Conservation (phyloP, 495 filamentous ascomycete species). For the Podospora didyma region DNA sequence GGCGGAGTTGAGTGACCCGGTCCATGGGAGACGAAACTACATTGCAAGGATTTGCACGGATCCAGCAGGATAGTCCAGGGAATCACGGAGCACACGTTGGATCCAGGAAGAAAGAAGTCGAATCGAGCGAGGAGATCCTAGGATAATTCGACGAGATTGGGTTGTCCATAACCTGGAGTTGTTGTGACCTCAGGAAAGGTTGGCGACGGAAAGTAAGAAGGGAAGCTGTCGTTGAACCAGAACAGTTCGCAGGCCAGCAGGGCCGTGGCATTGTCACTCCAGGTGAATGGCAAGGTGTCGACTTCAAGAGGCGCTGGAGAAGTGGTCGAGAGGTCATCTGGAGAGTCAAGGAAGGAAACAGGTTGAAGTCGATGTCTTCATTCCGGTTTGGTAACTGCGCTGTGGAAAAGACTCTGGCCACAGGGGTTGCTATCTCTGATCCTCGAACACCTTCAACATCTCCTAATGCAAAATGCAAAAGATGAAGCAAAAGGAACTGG, state of each 20-base stretch:
- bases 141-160: background rate
- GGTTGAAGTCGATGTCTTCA: background rate
- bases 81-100: background rate
- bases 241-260: background rate
- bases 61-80: background rate
- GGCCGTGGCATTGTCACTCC: background rate
- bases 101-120: background rate
- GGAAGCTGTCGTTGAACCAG: background rate
- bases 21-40: background rate
- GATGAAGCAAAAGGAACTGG: conserved; percentile 5
- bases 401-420: conserved; percentile 13
- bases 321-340: background rate
- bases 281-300: background rate
- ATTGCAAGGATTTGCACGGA: background rate
- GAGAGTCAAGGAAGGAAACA: background rate
- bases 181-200: background rate
- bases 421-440: conserved; percentile 14
- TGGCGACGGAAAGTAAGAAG: background rate
- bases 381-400: conserved; percentile 3
- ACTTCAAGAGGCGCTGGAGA: background rate
- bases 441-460: conserved; percentile 4
- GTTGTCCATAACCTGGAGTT: background rate
- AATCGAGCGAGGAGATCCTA: background rate
- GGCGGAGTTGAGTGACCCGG: background rate
- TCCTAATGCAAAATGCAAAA: conserved; percentile 11